phyloP scores from a whole-genome alignment of 306 rosid genomes.

The Vigna unguiculata region DNA sequence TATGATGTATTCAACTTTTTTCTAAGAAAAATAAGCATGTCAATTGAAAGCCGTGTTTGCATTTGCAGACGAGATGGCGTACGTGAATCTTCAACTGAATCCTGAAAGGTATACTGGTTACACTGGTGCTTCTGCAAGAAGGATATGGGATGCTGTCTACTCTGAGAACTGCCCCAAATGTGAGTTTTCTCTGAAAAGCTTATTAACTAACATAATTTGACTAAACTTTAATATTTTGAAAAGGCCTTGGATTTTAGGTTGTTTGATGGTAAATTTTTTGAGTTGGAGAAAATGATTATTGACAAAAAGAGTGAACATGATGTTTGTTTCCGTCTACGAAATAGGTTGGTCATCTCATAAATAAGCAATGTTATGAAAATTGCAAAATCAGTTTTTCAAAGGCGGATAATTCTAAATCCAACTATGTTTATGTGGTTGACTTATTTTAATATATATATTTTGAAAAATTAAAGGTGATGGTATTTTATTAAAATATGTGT shows the following conservation, averaged over 20 bases:
- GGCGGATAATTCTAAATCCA: too few relatives aligned
- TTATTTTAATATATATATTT: too few relatives aligned
- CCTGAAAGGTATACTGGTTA: slow-evolving; percentile 97
- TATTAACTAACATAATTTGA: neutral
- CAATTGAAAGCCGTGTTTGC: slow-evolving; percentile 6
- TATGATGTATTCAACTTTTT: slow-evolving; percentile 16
- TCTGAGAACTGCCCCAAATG: slow-evolving; percentile 98
- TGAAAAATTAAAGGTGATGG: too few relatives aligned
- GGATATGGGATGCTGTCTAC: slow-evolving; percentile 94
- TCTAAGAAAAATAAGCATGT: slow-evolving; percentile 29
- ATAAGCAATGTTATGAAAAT: too few relatives aligned
- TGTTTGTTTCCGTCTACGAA: too few relatives aligned
- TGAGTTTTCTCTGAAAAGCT: slow-evolving; percentile 48
- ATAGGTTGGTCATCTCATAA: too few relatives aligned
- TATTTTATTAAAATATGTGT: too few relatives aligned
- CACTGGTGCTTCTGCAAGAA: slow-evolving; percentile 90
- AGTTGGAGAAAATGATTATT: too few relatives aligned
- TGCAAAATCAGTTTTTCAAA: too few relatives aligned
- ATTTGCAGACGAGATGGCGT: slow-evolving; percentile 87
- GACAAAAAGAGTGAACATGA: too few relatives aligned
- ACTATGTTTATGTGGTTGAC: too few relatives aligned
- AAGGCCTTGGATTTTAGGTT: neutral
- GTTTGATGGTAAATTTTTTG: too few relatives aligned
- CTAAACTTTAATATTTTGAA: slow-evolving; percentile 11
- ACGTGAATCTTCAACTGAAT: slow-evolving; percentile 91